Evolutionary conservation across 108 stramenopile genomes (phyloP), one percentile per base, ranked within the genome.

Genomic region (Pelagomonas calceolata): DNA sequence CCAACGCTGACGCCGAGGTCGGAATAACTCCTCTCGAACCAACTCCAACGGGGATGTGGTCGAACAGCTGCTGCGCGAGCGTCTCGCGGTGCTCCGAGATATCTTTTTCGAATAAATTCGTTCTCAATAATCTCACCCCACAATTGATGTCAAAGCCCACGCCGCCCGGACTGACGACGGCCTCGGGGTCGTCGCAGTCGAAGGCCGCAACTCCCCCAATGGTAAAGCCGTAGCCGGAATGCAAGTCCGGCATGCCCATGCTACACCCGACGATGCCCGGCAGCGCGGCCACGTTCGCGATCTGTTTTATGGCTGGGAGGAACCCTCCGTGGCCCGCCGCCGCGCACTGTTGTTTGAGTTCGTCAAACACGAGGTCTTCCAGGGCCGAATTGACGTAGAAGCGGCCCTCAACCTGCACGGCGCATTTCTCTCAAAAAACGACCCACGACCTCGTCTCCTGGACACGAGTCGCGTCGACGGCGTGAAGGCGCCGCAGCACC

Each of bases 131-230:
- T 31, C 91, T 81, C 4, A 92, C 91, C 31, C 91, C 91, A 60
- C 51, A 60, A 26, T 60, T 60, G 3, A 60, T 60, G 10, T 60
- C 51, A 26, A 60, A 60, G 10, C 84, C 82, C 21, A 92, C 90
- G 0, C 91, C 90, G 16, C 91, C 91, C 0, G 91, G 91, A 45
- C 82, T 84, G 16, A 92, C 84, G 0, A 92, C 81, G 9, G 90
- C 86, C 0, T 80, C 79, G 46, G 85, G 81, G 68, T 91, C 85
- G 63, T 82, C 82, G 86, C 90, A 89, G 71, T 91, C 91, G 75
- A 92, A 91, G 30, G 91, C 91, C 0, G 91, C 91, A n/a, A 92
- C 91, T 43, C 90, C 90, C 7, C 91, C 91, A 45, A 92, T 90
- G 63, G 88, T 87, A 44, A 92, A 92, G 17, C 91, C 91, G 70